Evolutionary conservation across 257 asterid species (phyloP).

Genomic region (Primulina tabacum): DNA sequence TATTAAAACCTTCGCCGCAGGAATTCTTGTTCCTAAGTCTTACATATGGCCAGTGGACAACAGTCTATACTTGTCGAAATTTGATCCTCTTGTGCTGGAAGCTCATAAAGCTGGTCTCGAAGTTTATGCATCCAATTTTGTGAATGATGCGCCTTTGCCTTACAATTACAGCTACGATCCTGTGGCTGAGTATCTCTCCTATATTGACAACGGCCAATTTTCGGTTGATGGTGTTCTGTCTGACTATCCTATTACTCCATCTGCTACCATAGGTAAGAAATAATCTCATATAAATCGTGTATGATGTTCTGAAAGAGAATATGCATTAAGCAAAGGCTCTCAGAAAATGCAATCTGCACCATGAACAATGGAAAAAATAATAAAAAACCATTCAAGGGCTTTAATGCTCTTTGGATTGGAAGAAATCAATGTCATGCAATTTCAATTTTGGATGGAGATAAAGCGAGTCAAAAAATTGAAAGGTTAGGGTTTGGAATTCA

Average conservation of each 20-base stretch:
- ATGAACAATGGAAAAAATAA: background rate
- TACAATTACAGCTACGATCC: constrained; percentile 79
- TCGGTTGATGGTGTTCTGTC: constrained; percentile 87
- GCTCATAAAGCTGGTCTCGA: constrained; percentile 78
- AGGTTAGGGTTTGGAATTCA: background rate
- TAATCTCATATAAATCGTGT: background rate
- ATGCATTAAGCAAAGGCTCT: constrained; percentile 5
- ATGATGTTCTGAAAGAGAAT: constrained; percentile 4
- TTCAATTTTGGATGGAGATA: background rate
- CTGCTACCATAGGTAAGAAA: constrained; percentile 60
- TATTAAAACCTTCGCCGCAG: constrained; percentile 71
- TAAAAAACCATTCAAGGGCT: background rate
- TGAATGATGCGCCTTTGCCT: constrained; percentile 49
- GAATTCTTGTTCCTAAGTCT: constrained; percentile 74
- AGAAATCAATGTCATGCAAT: background rate
- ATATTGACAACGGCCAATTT: constrained; percentile 61
- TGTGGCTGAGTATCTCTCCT: constrained; percentile 62
- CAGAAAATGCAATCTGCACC: background rate
- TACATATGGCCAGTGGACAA: constrained; percentile 61
- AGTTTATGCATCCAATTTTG: constrained; percentile 64
- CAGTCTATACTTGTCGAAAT: constrained; percentile 42
- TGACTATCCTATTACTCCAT: constrained; percentile 75
- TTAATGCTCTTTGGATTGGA: background rate
- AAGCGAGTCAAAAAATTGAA: background rate
- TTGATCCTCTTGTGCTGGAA: constrained; percentile 53